Percentiles rank a stretch among this genome's conserved stretches.
These are phyloP conservation scores for Pleurotus giganteus DNA, from an alignment of 768 basidiomycete genomes.

Conservation along the genomic window DNA sequence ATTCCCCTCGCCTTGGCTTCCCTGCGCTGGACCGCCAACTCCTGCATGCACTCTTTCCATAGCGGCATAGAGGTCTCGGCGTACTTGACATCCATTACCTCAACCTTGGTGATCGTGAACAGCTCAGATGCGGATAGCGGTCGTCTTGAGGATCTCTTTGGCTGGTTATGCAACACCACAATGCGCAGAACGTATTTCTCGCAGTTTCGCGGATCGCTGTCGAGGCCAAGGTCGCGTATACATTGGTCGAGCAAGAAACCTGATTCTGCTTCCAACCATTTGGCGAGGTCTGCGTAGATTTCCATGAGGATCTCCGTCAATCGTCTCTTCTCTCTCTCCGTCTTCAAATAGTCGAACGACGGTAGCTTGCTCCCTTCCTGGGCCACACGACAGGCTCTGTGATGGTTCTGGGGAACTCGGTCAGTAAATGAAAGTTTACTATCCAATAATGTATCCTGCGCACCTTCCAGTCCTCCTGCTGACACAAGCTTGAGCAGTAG, in stretches of 20 bases:
- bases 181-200: conserved; percentile 5
- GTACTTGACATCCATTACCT: conserved; percentile 1
- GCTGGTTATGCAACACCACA: neutral
- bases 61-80: neutral
- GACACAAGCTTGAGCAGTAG: conserved; percentile 1
- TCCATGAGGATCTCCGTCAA: conserved; percentile 1
- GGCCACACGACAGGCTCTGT: conserved; percentile 1
- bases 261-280: neutral
- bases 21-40: conserved; percentile 2
- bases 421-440: neutral
- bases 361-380: neutral
- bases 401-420: neutral
- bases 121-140: neutral
- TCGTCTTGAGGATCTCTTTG: neutral
- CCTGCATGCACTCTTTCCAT: conserved; percentile 7
- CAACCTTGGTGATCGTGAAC: conserved; percentile 4
- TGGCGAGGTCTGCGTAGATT: neutral
- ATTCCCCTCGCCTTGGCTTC: conserved; percentile 1
- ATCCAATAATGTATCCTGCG: neutral
- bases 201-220: neutral
- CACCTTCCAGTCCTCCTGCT: conserved; percentile 8
- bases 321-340: neutral
- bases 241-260: neutral
- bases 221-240: neutral
- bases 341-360: conserved; percentile 5